Evolutionary conservation across 371 early-diverging fungal genomes (phyloP).

Genomic region (Rozella allomycis): DNA sequence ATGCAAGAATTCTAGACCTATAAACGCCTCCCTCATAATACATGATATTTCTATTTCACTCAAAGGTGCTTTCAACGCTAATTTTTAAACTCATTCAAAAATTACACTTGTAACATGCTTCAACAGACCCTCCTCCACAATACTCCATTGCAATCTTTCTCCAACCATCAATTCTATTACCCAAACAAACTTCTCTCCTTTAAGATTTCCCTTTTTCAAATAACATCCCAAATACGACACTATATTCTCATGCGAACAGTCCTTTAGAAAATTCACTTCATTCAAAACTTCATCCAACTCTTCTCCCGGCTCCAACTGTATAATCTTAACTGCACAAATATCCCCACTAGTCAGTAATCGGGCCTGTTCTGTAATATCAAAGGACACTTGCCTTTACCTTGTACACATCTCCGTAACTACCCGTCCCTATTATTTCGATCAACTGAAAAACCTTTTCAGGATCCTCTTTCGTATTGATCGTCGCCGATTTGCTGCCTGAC

Average conservation of each 20-base stretch:
- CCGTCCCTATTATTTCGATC: neutral
- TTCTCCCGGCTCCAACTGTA: constrained; percentile 28
- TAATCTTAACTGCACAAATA: constrained; percentile 24
- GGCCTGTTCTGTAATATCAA: constrained; percentile 10
- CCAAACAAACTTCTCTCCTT: constrained; percentile 24
- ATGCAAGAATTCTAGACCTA: constrained; percentile 15
- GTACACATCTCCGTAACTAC: constrained; percentile 1
- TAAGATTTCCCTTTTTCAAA: constrained; percentile 17
- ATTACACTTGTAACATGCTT: constrained; percentile 19
- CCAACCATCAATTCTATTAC: constrained; percentile 5
- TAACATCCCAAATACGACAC: constrained; percentile 28
- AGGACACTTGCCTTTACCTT: neutral
- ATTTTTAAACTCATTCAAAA: constrained; percentile 4
- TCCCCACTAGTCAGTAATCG: constrained; percentile 3
- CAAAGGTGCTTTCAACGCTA: constrained; percentile 12
- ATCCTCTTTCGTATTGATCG: neutral
- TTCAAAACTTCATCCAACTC: constrained; percentile 28
- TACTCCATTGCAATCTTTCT: constrained; percentile 26
- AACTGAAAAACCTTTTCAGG: neutral
- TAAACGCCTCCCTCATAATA: constrained; percentile 16
- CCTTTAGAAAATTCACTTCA: constrained; percentile 31
- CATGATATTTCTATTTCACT: constrained; percentile 16
- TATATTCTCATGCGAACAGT: constrained; percentile 18
- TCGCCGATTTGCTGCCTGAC: neutral
- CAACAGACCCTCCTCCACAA: constrained; percentile 31